These are phyloP conservation scores for Tolypocladium sp. DNA, from an alignment of 2,329 filamentous ascomycete genomes.

Conservation along the genomic window DNA sequence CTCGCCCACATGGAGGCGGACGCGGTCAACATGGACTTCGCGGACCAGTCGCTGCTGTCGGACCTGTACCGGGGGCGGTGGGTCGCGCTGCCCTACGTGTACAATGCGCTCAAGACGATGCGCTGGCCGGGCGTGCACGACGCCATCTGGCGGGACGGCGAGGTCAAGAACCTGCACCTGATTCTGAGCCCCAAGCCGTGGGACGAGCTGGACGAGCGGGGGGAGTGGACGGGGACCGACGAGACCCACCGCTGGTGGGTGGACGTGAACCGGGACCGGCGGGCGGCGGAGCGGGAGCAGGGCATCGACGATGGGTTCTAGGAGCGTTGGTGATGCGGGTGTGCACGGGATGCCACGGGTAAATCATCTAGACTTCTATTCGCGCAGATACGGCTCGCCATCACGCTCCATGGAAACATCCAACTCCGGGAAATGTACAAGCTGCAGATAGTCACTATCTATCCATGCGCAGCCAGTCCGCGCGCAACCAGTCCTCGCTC, in stretches of 20 bases:
- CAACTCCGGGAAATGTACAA: neutral
- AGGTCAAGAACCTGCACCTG: conserved; percentile 53
- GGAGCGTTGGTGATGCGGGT: neutral
- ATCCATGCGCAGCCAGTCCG: neutral
- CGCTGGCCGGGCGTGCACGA: conserved; percentile 42
- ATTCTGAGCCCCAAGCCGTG: conserved; percentile 55
- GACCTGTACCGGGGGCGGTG: conserved; percentile 46
- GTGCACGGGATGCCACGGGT: neutral
- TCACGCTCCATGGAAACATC: neutral
- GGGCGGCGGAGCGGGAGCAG: conserved; percentile 25
- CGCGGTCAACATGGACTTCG: conserved; percentile 42
- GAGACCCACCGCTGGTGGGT: conserved; percentile 50
- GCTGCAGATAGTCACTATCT: neutral
- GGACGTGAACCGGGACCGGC: conserved; percentile 35
- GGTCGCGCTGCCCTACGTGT: conserved; percentile 49
- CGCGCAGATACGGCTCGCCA: neutral
- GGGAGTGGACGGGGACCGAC: conserved; percentile 33
- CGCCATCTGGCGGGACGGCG: conserved; percentile 47
- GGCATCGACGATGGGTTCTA: conserved; percentile 24
- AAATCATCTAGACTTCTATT: neutral
- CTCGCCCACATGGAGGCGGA: conserved; percentile 38
- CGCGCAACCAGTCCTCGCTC: neutral
- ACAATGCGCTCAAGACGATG: conserved; percentile 56
- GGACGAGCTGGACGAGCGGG: conserved; percentile 38
- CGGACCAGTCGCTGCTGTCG: conserved; percentile 50